A percentile compares a stretch with the other conserved stretches of the same genome.
phyloP scores from a whole-genome alignment of 2,329 filamentous ascomycete species.

The Curvularia eragrostidis region DNA sequence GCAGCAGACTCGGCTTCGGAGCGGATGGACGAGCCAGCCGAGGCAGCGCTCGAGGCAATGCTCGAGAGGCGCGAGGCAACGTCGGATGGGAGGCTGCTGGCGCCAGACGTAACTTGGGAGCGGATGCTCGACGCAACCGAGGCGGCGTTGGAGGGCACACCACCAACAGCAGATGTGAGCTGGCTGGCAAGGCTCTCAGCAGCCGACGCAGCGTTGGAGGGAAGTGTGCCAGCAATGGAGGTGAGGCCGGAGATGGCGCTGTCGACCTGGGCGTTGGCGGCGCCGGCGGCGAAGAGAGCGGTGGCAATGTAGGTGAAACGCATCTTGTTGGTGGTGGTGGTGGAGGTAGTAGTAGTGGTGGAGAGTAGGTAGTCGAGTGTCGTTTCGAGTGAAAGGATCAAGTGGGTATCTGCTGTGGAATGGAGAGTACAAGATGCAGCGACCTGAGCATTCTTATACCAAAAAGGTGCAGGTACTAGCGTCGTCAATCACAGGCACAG shows the following conservation, averaged over 20 bases:
- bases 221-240: constrained; percentile 22
- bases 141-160: constrained; percentile 19
- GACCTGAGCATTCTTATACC: constrained; percentile 26
- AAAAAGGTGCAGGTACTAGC: constrained; percentile 18
- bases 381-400: constrained; percentile 14
- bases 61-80: constrained; percentile 16
- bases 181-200: constrained; percentile 15
- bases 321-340: constrained; percentile 33
- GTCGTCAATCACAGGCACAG: constrained; percentile 12
- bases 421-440: constrained; percentile 17
- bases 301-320: constrained; percentile 46
- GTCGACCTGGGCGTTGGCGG: constrained; percentile 39
- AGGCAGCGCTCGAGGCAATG: constrained; percentile 16
- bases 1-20: constrained; percentile 20
- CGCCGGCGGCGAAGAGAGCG: constrained; percentile 37
- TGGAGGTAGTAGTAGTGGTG: background rate
- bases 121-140: constrained; percentile 21
- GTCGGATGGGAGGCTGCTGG: background rate
- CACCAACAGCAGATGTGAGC: constrained; percentile 23
- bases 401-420: constrained; percentile 17
- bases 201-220: constrained; percentile 20
- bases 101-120: constrained; percentile 19
- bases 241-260: constrained; percentile 27
- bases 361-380: background rate
- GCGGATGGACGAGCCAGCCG: constrained; percentile 24